phyloP scores from a whole-genome alignment of 2,329 filamentous ascomycete species.

The Biscogniauxia sp. region DNA sequence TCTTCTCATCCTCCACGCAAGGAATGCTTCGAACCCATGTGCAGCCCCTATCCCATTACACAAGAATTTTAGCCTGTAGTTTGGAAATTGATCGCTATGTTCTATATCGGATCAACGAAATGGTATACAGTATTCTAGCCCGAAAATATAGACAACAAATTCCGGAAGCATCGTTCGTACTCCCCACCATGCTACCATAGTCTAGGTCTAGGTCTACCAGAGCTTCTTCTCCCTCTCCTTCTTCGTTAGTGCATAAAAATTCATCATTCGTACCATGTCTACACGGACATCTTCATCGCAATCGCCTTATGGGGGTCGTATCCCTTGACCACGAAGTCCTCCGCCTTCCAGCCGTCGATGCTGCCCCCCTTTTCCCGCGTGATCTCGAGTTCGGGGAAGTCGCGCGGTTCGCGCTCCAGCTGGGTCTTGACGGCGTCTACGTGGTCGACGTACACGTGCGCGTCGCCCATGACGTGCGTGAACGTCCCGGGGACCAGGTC shows the following conservation, averaged over 20 bases:
- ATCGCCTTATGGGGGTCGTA: conserved; percentile 92
- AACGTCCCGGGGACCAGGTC: conserved; percentile 82
- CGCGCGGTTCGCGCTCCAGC: conserved; percentile 72
- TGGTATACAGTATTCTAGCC: too few species aligned
- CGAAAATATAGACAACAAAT: too few species aligned
- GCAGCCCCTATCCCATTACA: too few species aligned
- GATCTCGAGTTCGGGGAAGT: conserved; percentile 79
- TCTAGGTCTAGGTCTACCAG: neutral
- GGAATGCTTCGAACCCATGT: too few species aligned
- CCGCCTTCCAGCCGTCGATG: conserved; percentile 86
- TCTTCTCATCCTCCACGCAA: too few species aligned
- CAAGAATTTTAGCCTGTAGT: too few species aligned
- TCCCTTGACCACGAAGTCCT: conserved; percentile 83
- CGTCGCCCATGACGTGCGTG: conserved; percentile 95
- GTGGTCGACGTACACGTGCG: conserved; percentile 95
- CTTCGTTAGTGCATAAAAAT: neutral
- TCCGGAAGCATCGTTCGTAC: neutral
- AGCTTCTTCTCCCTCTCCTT: neutral
- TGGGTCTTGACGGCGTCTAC: conserved; percentile 82
- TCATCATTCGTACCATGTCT: conserved; percentile 2
- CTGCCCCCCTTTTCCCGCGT: conserved; percentile 63
- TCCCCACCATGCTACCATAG: neutral
- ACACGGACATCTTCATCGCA: conserved; percentile 98
- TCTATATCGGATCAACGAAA: too few species aligned
- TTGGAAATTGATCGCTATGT: too few species aligned